Conservation (phyloP, 2,329 filamentous ascomycete genomes). For the Pseudonectria buxi region DNA sequence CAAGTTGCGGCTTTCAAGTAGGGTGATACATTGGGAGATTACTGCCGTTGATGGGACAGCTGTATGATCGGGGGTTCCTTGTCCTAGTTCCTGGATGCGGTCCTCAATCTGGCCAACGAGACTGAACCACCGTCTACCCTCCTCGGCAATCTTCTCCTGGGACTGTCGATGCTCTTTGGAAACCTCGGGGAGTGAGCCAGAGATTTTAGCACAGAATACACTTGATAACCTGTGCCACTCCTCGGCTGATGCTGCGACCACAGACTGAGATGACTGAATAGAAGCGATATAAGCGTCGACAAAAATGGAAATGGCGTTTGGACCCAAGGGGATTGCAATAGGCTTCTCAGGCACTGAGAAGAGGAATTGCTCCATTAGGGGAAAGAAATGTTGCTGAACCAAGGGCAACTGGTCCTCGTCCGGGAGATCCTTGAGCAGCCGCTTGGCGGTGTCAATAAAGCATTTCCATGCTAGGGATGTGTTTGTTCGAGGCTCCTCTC, state of each 20-base stretch:
- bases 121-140: slow-evolving; percentile 62
- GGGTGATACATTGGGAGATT: slow-evolving; percentile 30
- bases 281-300: slow-evolving; percentile 42
- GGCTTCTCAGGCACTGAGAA: slow-evolving; percentile 36
- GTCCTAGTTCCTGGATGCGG: slow-evolving; percentile 17
- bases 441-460: slow-evolving; percentile 60
- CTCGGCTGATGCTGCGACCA: slow-evolving; percentile 43
- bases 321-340: slow-evolving; percentile 23
- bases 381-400: slow-evolving; percentile 44
- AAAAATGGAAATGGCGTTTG: slow-evolving; percentile 32
- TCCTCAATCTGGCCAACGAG: slow-evolving; percentile 43
- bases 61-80: slow-evolving; percentile 23
- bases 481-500: slow-evolving; percentile 68
- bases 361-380: slow-evolving; percentile 50
- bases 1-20: slow-evolving; percentile 45
- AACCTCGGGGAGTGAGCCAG: slow-evolving; percentile 71
- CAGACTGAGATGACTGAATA: slow-evolving; percentile 32
- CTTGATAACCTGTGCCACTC: slow-evolving; percentile 60
- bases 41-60: slow-evolving; percentile 22
- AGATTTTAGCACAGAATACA: slow-evolving; percentile 58
- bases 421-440: slow-evolving; percentile 42
- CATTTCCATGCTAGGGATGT: slow-evolving; percentile 64
- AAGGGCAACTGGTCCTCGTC: slow-evolving; percentile 41
- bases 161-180: slow-evolving; percentile 70
- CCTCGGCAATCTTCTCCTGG: slow-evolving; percentile 59